Evolutionary conservation across 1,284 basidiomycete species (phyloP).

Genomic region (Singerocomus rubriflavus): DNA sequence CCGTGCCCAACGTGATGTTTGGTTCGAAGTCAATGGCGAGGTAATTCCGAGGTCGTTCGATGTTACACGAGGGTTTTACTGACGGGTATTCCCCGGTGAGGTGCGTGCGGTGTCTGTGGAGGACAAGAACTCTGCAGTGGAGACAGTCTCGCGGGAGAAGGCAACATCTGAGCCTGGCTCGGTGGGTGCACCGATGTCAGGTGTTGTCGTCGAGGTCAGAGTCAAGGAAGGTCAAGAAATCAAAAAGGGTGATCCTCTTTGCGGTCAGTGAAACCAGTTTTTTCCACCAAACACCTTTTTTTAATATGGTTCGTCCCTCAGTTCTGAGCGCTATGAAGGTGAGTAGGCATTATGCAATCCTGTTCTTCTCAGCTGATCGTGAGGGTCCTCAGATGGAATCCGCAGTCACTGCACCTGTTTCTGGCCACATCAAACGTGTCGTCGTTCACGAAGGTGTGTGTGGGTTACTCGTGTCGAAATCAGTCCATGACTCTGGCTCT

Average conservation of each 20-base stretch:
- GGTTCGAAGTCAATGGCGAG: conserved; percentile 98
- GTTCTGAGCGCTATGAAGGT: conserved; percentile 92
- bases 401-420: conserved; percentile 91
- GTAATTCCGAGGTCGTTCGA: conserved; percentile 38
- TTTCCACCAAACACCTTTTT: neutral
- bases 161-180: conserved; percentile 92
- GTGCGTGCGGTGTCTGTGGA: conserved; percentile 91
- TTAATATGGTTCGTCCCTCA: conserved; percentile 26
- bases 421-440: conserved; percentile 92
- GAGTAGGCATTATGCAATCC: conserved; percentile 22
- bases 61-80: conserved; percentile 13
- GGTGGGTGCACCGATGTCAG: conserved; percentile 94
- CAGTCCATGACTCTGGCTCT: conserved; percentile 9
- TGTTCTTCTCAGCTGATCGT: conserved; percentile 16
- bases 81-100: conserved; percentile 35
- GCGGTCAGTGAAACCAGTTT: conserved; percentile 50
- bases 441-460: conserved; percentile 75
- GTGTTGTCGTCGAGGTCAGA: conserved; percentile 96
- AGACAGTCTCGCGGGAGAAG: conserved; percentile 92
- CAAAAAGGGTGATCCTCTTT: conserved; percentile 95
- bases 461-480: conserved; percentile 1
- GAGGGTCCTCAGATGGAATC: conserved; percentile 81
- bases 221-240: conserved; percentile 97
- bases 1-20: conserved; percentile 92
- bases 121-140: conserved; percentile 95